These are phyloP conservation scores for Pachysandra terminalis DNA, from an alignment of 164 flowering plant species.

Conservation along the genomic window DNA sequence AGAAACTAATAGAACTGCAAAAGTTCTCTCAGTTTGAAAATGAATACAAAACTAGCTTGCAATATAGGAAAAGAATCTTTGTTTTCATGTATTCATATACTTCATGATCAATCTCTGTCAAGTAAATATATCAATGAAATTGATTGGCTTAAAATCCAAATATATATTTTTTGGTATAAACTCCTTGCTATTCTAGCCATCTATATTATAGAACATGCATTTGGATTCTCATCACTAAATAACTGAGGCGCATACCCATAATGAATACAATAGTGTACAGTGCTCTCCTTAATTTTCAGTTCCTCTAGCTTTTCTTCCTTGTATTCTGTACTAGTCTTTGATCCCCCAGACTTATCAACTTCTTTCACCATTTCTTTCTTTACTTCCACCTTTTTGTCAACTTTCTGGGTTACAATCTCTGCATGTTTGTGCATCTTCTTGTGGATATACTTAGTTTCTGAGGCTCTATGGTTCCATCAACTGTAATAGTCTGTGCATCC, in stretches of 20 bases:
- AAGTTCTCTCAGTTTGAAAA: too few relatives aligned
- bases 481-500: slow-evolving; percentile 49
- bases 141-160: too few relatives aligned
- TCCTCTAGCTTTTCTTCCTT: slow-evolving; percentile 31
- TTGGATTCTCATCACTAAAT: slow-evolving; percentile 86
- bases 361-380: slow-evolving; percentile 13
- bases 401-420: slow-evolving; percentile 38
- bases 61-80: too few relatives aligned
- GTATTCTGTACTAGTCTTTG: slow-evolving; percentile 10
- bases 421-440: slow-evolving; percentile 61
- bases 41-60: too few relatives aligned
- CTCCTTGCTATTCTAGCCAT: neutral
- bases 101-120: too few relatives aligned
- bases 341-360: neutral
- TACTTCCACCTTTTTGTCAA: slow-evolving; percentile 24
- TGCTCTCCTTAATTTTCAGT: slow-evolving; percentile 27
- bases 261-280: slow-evolving; percentile 50
- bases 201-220: slow-evolving; percentile 60
- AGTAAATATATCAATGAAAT: too few relatives aligned
- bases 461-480: slow-evolving; percentile 57
- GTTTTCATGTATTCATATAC: too few relatives aligned
- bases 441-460: slow-evolving; percentile 44
- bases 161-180: too few relatives aligned
- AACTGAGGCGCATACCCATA: slow-evolving; percentile 69
- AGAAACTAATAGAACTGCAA: too few relatives aligned